Evolutionary conservation across 208 protist genomes (phyloP), one percentile per base, ranked within the genome.

Genomic region (Trypanosoma lewisi): DNA sequence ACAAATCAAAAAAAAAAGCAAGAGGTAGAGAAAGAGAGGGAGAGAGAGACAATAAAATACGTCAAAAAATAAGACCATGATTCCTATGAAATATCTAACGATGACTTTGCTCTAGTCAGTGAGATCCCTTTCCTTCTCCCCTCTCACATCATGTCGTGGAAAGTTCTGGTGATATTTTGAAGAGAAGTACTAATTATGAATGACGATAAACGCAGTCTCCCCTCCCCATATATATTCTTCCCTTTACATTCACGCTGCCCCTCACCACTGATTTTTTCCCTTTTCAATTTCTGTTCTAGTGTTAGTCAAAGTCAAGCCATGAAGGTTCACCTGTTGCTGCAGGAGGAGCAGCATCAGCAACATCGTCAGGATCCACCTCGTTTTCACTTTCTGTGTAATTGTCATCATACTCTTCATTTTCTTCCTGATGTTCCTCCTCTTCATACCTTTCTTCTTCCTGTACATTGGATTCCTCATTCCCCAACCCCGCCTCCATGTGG

Each of bases 241-340:
- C 27, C 6, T 48, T 48, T 48, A 48, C n/a, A 5, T n/a, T 48
- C 42, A 7, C 5, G 25, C 48, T 52, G 2, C 8, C 16, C 45
- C 2, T 52, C 6, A 28, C 2, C 17, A 1, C 33, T 25, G 33
- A 28, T 58, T 36, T 58, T 39, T 9, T 8, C 33, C 3, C n/a
- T n/a, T n/a, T n/a, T 47, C 16, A 14, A 47, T 1, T 47, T 21
- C 42, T 23, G 7, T 27, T 14, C 2, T 17, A 6, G 28, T 19
- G 8, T 31, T 68, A 72, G 21, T 70, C 70, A 37, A 47, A 63
- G 23, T 63, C 55, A 30, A 41, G 49, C 58, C 55, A 48, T 68
- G 42, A 42, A 33, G 16, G 68, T n/a, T 65, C 50, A 0, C 14
- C 19, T 17, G 47, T 30, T 27, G 52, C 12, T 1, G 73, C 44